Conservation (phyloP, 805 yeast genomes). For the Scheffersomyces spartinae region DNA sequence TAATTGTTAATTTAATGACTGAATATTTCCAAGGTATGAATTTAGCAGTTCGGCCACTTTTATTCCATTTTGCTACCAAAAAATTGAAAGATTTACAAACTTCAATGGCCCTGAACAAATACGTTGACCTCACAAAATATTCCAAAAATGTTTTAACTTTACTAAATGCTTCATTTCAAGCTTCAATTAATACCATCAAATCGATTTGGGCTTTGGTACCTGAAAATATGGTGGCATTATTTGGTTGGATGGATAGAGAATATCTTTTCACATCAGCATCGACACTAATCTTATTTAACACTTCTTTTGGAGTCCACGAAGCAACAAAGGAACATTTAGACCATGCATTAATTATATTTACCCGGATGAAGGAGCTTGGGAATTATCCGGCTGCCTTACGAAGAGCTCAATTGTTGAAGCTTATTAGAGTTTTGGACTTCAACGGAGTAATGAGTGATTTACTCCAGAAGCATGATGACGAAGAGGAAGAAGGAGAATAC, state of each 20-base stretch:
- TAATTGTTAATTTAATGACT: constrained; percentile 65
- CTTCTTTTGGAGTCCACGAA: constrained; percentile 74
- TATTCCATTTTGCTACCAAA: constrained; percentile 65
- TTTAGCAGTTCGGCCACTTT: constrained; percentile 63
- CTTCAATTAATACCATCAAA: constrained; percentile 64
- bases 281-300: constrained; percentile 59
- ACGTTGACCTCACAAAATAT: constrained; percentile 54
- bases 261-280: constrained; percentile 69
- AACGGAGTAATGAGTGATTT: constrained; percentile 51
- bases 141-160: constrained; percentile 59
- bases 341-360: constrained; percentile 58
- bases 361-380: constrained; percentile 66
- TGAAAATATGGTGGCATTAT: constrained; percentile 72
- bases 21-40: constrained; percentile 79
- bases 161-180: constrained; percentile 68
- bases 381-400: constrained; percentile 73
- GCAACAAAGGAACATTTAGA: constrained; percentile 63
- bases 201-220: constrained; percentile 66
- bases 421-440: constrained; percentile 57
- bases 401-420: constrained; percentile 56
- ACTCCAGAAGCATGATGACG: constrained; percentile 47
- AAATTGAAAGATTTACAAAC: constrained; percentile 41
- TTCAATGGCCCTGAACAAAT: constrained; percentile 32
- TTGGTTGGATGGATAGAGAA: constrained; percentile 83
- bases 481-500: constrained; percentile 8